Percentiles rank a stretch among this genome's conserved stretches.
phyloP scores from a whole-genome alignment of 495 filamentous ascomycete genomes.

The Pyrenopolyporus hunteri region DNA sequence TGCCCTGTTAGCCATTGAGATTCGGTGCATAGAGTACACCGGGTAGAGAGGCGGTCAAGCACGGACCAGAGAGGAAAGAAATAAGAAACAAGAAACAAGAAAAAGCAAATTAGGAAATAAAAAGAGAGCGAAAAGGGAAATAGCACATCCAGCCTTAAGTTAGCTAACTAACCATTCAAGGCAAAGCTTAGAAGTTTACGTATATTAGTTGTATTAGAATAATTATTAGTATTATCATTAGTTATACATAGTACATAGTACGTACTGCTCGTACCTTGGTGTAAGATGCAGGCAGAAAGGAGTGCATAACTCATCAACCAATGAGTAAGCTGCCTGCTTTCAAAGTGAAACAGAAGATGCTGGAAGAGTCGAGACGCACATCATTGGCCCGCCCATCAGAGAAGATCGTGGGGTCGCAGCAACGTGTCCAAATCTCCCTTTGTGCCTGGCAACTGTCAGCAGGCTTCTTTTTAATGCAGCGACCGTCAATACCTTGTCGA shows the following conservation, averaged over 20 bases:
- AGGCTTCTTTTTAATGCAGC: not conserved
- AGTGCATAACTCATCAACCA: slow-evolving; percentile 37
- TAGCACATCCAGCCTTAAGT: too few species aligned
- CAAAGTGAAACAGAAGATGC: slow-evolving; percentile 44
- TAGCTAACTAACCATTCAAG: not conserved
- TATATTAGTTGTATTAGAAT: not conserved
- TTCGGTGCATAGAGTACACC: too few species aligned
- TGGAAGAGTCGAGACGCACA: slow-evolving; percentile 38
- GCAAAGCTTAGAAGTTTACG: slow-evolving; percentile 2
- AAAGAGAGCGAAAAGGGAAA: too few species aligned
- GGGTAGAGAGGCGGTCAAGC: slow-evolving; percentile 38
- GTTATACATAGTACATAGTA: too few species aligned
- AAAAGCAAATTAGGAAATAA: slow-evolving; percentile 12
- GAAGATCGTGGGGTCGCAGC: slow-evolving; percentile 39
- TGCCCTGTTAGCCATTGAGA: slow-evolving; percentile 32
- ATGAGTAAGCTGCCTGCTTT: slow-evolving; percentile 21
- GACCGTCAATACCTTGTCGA: slow-evolving; percentile 27
- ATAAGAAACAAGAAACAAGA: not conserved
- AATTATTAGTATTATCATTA: too few species aligned
- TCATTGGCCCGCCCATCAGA: slow-evolving; percentile 31
- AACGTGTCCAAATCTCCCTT: slow-evolving; percentile 42
- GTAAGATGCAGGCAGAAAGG: slow-evolving; percentile 42
- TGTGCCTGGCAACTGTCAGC: slow-evolving; percentile 27
- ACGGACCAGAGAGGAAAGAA: not conserved
- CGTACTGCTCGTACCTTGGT: too few species aligned